These are phyloP conservation scores for Penicillium maclennaniae DNA, from an alignment of 495 filamentous ascomycete species.

Conservation along the genomic window DNA sequence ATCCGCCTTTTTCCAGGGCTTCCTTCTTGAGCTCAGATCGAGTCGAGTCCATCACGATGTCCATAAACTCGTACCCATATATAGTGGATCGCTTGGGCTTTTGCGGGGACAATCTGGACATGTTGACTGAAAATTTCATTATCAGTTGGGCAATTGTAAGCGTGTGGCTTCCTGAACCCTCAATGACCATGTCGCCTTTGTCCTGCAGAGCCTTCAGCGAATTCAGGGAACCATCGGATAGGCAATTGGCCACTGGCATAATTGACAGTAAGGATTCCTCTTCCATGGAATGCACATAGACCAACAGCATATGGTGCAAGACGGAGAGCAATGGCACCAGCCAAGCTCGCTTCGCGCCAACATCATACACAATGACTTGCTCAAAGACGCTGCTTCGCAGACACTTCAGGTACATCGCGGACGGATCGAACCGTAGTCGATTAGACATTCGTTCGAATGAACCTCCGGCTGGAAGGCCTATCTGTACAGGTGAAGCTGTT, in stretches of 20 bases:
- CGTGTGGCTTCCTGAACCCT: not conserved
- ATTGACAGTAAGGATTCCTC: not conserved
- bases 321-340: slow-evolving; percentile 9
- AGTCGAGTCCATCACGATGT: slow-evolving; percentile 8
- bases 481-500: slow-evolving; percentile 4
- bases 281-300: slow-evolving; percentile 1
- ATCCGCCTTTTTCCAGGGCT: slow-evolving; percentile 1
- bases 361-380: slow-evolving; percentile 12
- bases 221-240: not conserved
- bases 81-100: not conserved
- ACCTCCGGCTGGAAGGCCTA: slow-evolving; percentile 1
- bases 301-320: slow-evolving; percentile 13
- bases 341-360: slow-evolving; percentile 8
- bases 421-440: not conserved
- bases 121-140: slow-evolving; percentile 6
- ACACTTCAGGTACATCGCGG: slow-evolving; percentile 10
- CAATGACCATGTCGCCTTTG: not conserved
- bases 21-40: not conserved
- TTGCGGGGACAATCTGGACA: not conserved
- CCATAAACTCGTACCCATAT: slow-evolving; percentile 15
- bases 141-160: slow-evolving; percentile 5
- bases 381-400: not conserved
- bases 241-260: not conserved
- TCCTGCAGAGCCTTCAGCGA: not conserved
- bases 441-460: not conserved